Evolutionary conservation across 495 filamentous ascomycete species (phyloP), one percentile per base, ranked within the genome.

Genomic region (Corynascus novoguineensis): DNA sequence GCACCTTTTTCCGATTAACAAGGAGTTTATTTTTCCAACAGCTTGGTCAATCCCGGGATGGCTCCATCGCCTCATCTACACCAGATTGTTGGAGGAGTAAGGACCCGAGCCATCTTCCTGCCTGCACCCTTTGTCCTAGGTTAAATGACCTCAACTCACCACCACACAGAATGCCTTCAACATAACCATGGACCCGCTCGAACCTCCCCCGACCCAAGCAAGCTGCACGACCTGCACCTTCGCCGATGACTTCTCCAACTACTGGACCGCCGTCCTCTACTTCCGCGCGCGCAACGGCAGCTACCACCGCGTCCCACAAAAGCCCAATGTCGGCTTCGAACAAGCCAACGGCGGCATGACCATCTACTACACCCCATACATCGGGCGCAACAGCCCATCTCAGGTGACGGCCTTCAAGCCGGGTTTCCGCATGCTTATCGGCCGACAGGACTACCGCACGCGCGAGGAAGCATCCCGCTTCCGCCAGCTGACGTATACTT

Each of bases 401-500:
- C n/a, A 32, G 24, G 45, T 48, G n/a, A 19, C 29, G 45, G 45
- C 45, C 0, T 48, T 48, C 45, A 7, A 48, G n/a, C 45, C 45
- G 45, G 45, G 45, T 28, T 48, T 48, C 45, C 45, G 45, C 27
- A 48, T 48, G 45, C 32, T 48, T 17, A 28, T 48, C 45, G 45
- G 45, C 45, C 27, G 32, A 25, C 17, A 31, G 15, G 4, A 8
- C 27, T 25, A 25, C 3, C 45, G 45, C 45, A 48, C 25, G 15
- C 15, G 29, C 45, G 5, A 5, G 0, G 25, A n/a, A 15, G 45
- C 45, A 4, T 2, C 25, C 5, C 45, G 28, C 45, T 48, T 8
- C n/a, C 45, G 45, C 27, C 45, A 48, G 9, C 45, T 48, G 5
- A 48, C 45, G 27, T 48, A 48, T 28, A 28, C 32, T 5, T 48